Conservation (phyloP, 1,139 yeast species). For the Magnusiomyces fungicola region DNA sequence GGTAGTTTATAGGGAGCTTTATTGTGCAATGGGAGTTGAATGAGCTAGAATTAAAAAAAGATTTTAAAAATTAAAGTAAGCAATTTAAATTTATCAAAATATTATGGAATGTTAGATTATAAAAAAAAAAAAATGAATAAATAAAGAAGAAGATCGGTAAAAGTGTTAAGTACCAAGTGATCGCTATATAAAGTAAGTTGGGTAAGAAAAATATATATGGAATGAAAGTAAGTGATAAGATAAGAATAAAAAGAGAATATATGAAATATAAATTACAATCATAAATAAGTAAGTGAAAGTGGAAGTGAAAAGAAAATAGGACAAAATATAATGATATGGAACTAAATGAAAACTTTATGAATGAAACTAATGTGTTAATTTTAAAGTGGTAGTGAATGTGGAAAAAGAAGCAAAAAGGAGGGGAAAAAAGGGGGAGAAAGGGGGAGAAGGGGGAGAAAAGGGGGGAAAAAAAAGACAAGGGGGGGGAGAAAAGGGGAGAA, state of each 20-base stretch:
- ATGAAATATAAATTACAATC: too few species aligned
- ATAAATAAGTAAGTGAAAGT: not conserved
- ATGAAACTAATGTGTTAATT: not conserved
- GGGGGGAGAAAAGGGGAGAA: too few species aligned
- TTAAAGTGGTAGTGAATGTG: not conserved
- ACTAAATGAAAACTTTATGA: too few species aligned
- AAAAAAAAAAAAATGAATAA: too few species aligned
- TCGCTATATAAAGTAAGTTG: not conserved
- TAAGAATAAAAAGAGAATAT: not conserved
- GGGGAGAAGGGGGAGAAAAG: not conserved
- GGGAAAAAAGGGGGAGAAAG: not conserved
- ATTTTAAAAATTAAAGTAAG: not conserved
- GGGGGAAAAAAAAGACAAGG: too few species aligned
- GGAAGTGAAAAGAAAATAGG: not conserved
- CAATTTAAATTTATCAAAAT: too few species aligned
- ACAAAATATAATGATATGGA: not conserved
- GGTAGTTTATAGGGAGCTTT: not conserved
- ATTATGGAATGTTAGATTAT: not conserved
- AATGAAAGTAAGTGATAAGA: not conserved
- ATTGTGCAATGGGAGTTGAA: too few species aligned
- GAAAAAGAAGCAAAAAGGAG: not conserved
- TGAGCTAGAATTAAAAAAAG: too few species aligned
- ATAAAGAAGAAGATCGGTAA: too few species aligned
- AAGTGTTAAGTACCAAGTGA: too few species aligned
- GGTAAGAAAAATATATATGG: not conserved